Base-by-base conservation (phyloP, 768 basidiomycete genomes). In the Suillus fuscotomentosus region DNA sequence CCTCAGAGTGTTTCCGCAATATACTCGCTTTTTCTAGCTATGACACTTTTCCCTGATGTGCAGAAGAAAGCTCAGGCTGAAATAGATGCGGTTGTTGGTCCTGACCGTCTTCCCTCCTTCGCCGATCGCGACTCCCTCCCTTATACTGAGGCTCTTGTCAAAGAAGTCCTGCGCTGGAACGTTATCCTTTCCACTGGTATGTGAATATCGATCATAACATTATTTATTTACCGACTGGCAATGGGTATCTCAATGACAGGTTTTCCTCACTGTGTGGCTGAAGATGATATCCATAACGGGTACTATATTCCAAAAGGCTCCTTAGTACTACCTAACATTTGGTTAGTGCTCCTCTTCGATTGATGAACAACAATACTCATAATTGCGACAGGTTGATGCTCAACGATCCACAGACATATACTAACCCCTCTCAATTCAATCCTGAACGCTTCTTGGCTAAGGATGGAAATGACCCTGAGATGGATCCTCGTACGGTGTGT, bases 351-450 rank as follows among this genome's bases (percentile, higher is more conserved):
- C 48, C 7, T 24, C 22, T 14, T 48, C 13, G 22, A 48, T 14
- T 14, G 14, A 24, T 50, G 48, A 24, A 48, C 6, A 11, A 3
- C 15, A 14, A 50, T 2, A 3, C 22, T 24, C 13, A 24, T 0
- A 24, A 8, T 24, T 50, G 13, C 14, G 14, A 50, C 20, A 77
- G 76, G 76, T 62, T 27, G 51, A 77, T 78, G 70, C 68, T 77
- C 2, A 74, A 68, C 59, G 75, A 77, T 57, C 68, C 72, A 2
- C 66, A 63, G 64, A 79, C 75, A 39, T 89, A 89, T 72, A 69
- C 76, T 41, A 77, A 86, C 45, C 88, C 88, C 5, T 76, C 82
- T 65, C 70, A 72, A 60, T 90, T 89, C 71, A 50, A 50, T 13
- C 48, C 48, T 14, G 48, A 50, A 50, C 48, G 24, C 22, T 50